Evolutionary conservation across 495 filamentous ascomycete species (phyloP).

Genomic region (Penicillium roqueforti): DNA sequence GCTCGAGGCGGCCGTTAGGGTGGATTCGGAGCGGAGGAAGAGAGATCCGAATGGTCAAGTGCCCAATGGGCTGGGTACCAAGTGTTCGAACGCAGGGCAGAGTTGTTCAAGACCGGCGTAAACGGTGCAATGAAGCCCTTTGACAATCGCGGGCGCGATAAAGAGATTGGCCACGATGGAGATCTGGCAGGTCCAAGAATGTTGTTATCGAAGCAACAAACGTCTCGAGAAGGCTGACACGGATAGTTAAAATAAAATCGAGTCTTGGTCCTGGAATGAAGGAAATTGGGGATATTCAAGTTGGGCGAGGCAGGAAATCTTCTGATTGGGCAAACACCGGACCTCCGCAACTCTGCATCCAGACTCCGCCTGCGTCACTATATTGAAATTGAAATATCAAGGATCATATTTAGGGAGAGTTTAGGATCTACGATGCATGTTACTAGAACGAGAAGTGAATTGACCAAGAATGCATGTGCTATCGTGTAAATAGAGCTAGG

Average conservation of each 20-base stretch:
- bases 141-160: slow-evolving; percentile 2
- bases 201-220: slow-evolving; percentile 4
- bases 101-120: slow-evolving; percentile 1
- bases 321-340: slow-evolving; percentile 24
- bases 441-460: background rate
- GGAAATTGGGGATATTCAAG: slow-evolving; percentile 7
- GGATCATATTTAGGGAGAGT: background rate
- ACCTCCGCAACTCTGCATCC: slow-evolving; percentile 16
- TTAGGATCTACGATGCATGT: background rate
- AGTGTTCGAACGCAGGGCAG: background rate
- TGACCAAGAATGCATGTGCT: slow-evolving; percentile 8
- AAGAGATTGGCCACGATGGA: slow-evolving; percentile 5
- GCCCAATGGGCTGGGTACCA: background rate
- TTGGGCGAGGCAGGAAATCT: slow-evolving; percentile 23
- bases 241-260: background rate
- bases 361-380: background rate
- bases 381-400: background rate
- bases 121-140: slow-evolving; percentile 14
- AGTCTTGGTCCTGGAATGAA: slow-evolving; percentile 11
- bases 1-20: background rate
- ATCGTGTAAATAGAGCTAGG: slow-evolving; percentile 17
- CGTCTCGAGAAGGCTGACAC: no score
- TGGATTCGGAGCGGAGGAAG: background rate
- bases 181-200: slow-evolving; percentile 3
- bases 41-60: background rate